Percentiles rank a stretch among this genome's conserved stretches.
Evolutionary conservation across 2,329 filamentous ascomycete species (phyloP).

Genomic region (Trichoderma hamatum): DNA sequence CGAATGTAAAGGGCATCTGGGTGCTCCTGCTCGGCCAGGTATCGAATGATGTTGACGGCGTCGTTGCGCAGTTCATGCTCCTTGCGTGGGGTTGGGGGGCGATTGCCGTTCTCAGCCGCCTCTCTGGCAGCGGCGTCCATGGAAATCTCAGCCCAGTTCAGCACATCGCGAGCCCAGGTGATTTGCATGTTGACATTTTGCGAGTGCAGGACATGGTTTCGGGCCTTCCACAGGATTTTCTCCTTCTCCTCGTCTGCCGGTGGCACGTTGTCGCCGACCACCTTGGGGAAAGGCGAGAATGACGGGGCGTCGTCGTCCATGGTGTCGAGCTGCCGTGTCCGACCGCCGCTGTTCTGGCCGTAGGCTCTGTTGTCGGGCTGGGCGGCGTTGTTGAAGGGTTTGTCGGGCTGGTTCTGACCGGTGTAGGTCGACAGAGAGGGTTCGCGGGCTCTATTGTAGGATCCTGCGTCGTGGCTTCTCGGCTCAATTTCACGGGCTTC

Average conservation of each 20-base stretch:
- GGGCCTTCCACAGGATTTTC: slow-evolving; percentile 81
- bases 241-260: slow-evolving; percentile 95
- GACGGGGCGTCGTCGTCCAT: slow-evolving; percentile 66
- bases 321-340: slow-evolving; percentile 43
- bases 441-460: slow-evolving; percentile 44
- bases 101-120: slow-evolving; percentile 45
- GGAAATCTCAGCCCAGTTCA: slow-evolving; percentile 85
- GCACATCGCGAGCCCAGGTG: slow-evolving; percentile 91
- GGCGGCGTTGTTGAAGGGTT: slow-evolving; percentile 14
- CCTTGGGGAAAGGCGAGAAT: slow-evolving; percentile 89
- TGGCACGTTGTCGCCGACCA: slow-evolving; percentile 85
- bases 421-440: slow-evolving; percentile 48
- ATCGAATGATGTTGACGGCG: slow-evolving; percentile 87
- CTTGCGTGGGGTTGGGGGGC: slow-evolving; percentile 78
- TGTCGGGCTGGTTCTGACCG: slow-evolving; percentile 30
- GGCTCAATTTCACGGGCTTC: slow-evolving; percentile 61
- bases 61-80: slow-evolving; percentile 88
- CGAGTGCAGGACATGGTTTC: slow-evolving; percentile 82
- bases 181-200: slow-evolving; percentile 96
- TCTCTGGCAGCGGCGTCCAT: slow-evolving; percentile 76
- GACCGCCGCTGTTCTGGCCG: slow-evolving; percentile 32
- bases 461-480: slow-evolving; percentile 35
- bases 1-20: slow-evolving; percentile 93
- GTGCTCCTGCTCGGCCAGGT: slow-evolving; percentile 87
- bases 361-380: slow-evolving; percentile 20